Evolutionary conservation across 176 grass and related monocot species (phyloP).

Genomic region (Urochloa ruziziensis): DNA sequence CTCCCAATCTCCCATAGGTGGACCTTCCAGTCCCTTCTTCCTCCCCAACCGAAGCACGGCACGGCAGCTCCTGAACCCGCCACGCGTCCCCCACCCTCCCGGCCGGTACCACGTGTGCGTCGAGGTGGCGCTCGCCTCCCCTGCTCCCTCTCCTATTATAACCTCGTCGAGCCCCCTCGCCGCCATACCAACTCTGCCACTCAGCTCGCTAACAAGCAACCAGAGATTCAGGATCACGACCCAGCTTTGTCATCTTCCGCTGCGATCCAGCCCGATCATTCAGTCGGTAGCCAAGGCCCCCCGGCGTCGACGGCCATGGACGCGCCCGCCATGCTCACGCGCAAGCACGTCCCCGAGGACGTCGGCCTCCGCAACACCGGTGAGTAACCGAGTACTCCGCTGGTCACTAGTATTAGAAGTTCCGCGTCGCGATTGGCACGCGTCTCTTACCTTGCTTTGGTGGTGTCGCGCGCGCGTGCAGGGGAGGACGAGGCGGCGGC

Average conservation of each 20-base stretch:
- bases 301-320: slow-evolving; percentile 23
- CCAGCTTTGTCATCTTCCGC: background rate
- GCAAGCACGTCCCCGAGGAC: slow-evolving; percentile 50
- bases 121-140: slow-evolving; percentile 37
- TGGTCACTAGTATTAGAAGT: background rate
- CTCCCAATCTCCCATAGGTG: background rate
- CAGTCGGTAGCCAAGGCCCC: no score
- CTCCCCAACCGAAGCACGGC: slow-evolving; percentile 24
- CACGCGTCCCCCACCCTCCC: slow-evolving; percentile 27
- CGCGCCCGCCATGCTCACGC: slow-evolving; percentile 35
- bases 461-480: background rate
- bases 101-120: slow-evolving; percentile 44
- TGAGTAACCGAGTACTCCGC: background rate
- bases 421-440: background rate
- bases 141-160: background rate
- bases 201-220: background rate
- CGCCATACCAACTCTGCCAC: background rate
- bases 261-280: background rate
- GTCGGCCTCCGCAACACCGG: slow-evolving; percentile 25
- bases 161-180: background rate
- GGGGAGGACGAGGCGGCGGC: slow-evolving; percentile 31
- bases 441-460: background rate
- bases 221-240: background rate
- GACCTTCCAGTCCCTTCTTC: slow-evolving; percentile 34
- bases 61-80: background rate